Conservation (phyloP, 495 filamentous ascomycete genomes). For the Articulospora tetracladia region DNA sequence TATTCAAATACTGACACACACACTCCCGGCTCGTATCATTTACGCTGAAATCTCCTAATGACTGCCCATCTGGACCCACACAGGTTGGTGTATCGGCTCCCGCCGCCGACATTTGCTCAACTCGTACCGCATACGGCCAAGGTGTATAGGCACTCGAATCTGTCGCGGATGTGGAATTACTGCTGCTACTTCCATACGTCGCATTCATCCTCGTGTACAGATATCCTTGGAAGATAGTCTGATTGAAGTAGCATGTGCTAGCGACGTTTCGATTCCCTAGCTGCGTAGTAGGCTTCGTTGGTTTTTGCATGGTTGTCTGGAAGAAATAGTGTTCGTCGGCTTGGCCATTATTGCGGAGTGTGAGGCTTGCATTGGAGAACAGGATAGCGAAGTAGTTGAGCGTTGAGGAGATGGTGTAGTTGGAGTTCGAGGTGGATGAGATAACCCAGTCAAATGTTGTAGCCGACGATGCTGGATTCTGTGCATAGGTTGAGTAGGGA, state of each 20-base stretch:
- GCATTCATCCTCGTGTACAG: constrained; percentile 49
- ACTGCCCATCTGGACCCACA: constrained; percentile 15
- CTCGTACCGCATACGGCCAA: constrained; percentile 47
- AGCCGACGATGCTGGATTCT: constrained; percentile 25
- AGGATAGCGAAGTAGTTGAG: constrained; percentile 44
- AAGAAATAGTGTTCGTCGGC: constrained; percentile 46
- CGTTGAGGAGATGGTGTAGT: constrained; percentile 42
- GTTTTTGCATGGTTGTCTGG: constrained; percentile 38
- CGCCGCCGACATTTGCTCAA: constrained; percentile 37
- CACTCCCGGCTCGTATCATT: constrained; percentile 6
- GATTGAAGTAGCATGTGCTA: constrained; percentile 46
- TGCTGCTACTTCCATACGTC: constrained; percentile 30
- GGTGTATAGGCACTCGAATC: constrained; percentile 19
- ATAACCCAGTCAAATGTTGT: constrained; percentile 59
- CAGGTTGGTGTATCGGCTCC: constrained; percentile 43
- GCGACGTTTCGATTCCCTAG: constrained; percentile 23
- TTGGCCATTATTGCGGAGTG: constrained; percentile 29
- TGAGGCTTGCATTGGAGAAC: constrained; percentile 38
- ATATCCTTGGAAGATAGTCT: constrained; percentile 41
- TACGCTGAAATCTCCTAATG: constrained; percentile 22
- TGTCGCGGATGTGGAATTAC: background rate
- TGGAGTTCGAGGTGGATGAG: background rate
- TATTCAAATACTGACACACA: constrained; percentile 25
- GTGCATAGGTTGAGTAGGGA: constrained; percentile 43
- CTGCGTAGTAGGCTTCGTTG: constrained; percentile 33